phyloP scores from a whole-genome alignment of 179 eudicot species.

The Beta lomatogona region DNA sequence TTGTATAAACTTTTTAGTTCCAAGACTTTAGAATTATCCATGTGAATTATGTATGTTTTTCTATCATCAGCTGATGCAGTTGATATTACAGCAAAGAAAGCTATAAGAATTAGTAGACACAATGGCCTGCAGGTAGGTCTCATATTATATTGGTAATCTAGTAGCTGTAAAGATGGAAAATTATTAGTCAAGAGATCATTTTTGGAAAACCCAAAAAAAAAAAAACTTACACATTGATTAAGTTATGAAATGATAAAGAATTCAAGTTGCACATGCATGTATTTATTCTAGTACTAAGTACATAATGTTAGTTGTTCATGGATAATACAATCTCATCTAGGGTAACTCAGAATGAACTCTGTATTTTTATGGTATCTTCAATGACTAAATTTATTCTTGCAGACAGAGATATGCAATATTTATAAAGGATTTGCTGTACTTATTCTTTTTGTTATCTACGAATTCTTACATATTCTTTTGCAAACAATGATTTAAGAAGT shows the following conservation, averaged over 20 bases:
- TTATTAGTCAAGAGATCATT: background rate
- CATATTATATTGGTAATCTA: conserved; percentile 26
- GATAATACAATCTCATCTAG: no score
- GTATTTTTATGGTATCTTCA: no score
- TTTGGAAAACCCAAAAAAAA: background rate
- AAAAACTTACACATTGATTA: background rate
- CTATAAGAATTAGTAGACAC: conserved; percentile 11
- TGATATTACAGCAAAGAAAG: conserved; percentile 27
- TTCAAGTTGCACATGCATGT: no score
- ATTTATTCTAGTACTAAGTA: no score
- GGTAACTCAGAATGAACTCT: no score
- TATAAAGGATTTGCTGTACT: no score
- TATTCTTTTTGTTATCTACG: no score
- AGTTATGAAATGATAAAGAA: background rate
- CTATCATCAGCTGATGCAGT: conserved; percentile 29
- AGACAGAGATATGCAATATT: no score
- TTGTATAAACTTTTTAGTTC: conserved; percentile 30
- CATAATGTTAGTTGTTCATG: no score
- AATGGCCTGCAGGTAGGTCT: background rate
- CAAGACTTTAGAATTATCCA: conserved; percentile 48
- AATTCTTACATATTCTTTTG: no score
- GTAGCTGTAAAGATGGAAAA: conserved; percentile 16
- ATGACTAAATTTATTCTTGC: no score
- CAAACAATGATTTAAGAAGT: no score
- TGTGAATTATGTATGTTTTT: conserved; percentile 56